These are phyloP conservation scores for Phytophthora cajani DNA, from an alignment of 352 stramenopile genomes.

Conservation along the genomic window DNA sequence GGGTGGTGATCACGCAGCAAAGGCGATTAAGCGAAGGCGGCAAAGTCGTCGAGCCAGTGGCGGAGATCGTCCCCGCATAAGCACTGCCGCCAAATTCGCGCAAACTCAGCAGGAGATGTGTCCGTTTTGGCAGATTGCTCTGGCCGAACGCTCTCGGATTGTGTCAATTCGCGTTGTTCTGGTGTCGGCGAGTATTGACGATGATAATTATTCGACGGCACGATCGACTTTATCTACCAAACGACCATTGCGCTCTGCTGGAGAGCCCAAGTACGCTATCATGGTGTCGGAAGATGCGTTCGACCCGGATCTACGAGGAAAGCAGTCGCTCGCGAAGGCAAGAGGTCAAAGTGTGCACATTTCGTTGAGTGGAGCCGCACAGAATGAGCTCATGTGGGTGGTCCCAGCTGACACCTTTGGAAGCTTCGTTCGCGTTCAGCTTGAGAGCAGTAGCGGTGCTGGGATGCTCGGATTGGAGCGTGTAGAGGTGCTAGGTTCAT, in stretches of 20 bases:
- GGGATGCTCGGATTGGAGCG: constrained; percentile 57
- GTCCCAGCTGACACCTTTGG: constrained; percentile 64
- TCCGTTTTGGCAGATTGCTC: constrained; percentile 76
- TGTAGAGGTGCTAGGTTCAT: constrained; percentile 59
- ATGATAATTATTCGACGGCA: neutral
- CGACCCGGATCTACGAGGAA: constrained; percentile 65
- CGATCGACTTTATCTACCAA: constrained; percentile 16
- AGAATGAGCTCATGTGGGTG: constrained; percentile 48
- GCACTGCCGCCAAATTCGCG: constrained; percentile 27
- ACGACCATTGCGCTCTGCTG: constrained; percentile 4
- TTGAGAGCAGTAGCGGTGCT: constrained; percentile 47
- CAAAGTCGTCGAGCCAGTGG: constrained; percentile 19
- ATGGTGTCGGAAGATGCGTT: constrained; percentile 67
- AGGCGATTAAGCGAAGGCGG: constrained; percentile 8
- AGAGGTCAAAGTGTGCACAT: constrained; percentile 60
- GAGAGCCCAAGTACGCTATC: constrained; percentile 46
- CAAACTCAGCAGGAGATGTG: constrained; percentile 81
- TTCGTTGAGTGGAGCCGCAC: constrained; percentile 40
- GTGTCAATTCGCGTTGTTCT: constrained; percentile 34
- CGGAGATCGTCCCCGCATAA: constrained; percentile 5
- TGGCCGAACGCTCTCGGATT: constrained; percentile 42
- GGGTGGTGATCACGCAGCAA: constrained; percentile 25
- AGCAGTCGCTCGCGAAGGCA: constrained; percentile 61
- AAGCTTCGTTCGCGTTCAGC: constrained; percentile 65
- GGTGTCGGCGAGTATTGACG: constrained; percentile 10